Conservation (phyloP, 495 filamentous ascomycete genomes). For the Achaetomiella virescens region DNA sequence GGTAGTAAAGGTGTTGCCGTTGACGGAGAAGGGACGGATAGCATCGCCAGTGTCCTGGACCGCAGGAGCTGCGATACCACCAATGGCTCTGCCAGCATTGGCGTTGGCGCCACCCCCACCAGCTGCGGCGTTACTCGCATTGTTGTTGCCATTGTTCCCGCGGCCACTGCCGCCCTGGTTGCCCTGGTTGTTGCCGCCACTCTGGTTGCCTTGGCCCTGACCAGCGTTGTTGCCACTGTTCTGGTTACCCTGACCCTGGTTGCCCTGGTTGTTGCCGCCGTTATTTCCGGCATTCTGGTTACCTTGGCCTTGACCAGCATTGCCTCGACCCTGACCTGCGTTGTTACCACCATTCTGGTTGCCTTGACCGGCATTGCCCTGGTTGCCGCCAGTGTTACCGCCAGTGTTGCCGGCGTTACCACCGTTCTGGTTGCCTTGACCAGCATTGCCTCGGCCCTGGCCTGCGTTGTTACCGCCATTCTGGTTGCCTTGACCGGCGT, state of each 20-base stretch:
- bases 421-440: not conserved
- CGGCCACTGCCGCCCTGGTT: not conserved
- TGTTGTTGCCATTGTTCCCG: not conserved
- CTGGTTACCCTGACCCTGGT: no score
- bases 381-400: not conserved
- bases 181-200: not conserved
- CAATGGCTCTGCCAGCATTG: conserved; percentile 19
- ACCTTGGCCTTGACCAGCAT: not conserved
- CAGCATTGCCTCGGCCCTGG: not conserved
- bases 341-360: not conserved
- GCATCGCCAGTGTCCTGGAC: conserved; percentile 37
- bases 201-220: conserved; percentile 7
- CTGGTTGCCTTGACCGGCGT: not conserved
- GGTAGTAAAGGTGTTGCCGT: conserved; percentile 46
- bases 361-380: not conserved
- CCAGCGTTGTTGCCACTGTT: not conserved
- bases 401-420: conserved; percentile 7
- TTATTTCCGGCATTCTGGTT: not conserved
- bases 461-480: conserved; percentile 6
- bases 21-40: conserved; percentile 44
- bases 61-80: conserved; percentile 30
- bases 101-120: not conserved
- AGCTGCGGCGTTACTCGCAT: not conserved
- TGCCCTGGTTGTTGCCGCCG: conserved; percentile 1
- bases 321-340: not conserved